Evolutionary conservation across 192 early-diverging fungal genomes (phyloP).

Genomic region (Linnemannia hyalina): DNA sequence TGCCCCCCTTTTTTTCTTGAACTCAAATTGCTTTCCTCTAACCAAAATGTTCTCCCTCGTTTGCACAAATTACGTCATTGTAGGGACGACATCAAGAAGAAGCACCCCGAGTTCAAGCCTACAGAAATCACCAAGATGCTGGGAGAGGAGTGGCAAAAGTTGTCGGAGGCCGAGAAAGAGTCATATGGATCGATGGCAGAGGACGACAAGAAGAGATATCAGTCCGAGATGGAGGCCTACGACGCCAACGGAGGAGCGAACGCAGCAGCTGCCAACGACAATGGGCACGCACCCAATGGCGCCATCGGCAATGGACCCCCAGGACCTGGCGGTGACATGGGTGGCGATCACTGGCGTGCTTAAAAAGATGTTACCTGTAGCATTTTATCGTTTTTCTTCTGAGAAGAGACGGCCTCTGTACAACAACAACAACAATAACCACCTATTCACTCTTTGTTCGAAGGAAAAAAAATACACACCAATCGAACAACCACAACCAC

Average conservation of each 20-base stretch:
- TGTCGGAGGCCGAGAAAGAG: conserved; percentile 57
- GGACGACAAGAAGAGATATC: conserved; percentile 57
- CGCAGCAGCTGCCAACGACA: conserved; percentile 25
- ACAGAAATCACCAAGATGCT: conserved; percentile 58
- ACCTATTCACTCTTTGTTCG: not conserved
- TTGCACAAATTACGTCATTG: conserved; percentile 6
- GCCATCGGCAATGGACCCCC: conserved; percentile 10
- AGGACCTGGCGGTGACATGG: conserved; percentile 17
- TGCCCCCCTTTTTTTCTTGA: conserved; percentile 2
- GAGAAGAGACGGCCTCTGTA: not conserved
- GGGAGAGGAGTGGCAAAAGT: conserved; percentile 57
- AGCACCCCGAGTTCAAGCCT: conserved; percentile 57
- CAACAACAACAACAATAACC: not conserved
- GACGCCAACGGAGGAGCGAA: conserved; percentile 42
- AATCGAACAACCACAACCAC: too few relatives aligned
- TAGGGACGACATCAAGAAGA: conserved; percentile 57
- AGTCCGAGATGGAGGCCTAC: conserved; percentile 51
- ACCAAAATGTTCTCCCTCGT: not conserved
- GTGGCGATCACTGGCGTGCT: conserved; percentile 31
- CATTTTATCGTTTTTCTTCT: not conserved
- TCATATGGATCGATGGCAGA: conserved; percentile 54
- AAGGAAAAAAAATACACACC: not conserved
- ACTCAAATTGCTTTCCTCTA: not conserved
- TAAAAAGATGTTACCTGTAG: conserved; percentile 14
- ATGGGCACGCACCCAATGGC: conserved; percentile 14